phyloP scores from a whole-genome alignment of 208 protist genomes.

The Crithidia bombi region DNA sequence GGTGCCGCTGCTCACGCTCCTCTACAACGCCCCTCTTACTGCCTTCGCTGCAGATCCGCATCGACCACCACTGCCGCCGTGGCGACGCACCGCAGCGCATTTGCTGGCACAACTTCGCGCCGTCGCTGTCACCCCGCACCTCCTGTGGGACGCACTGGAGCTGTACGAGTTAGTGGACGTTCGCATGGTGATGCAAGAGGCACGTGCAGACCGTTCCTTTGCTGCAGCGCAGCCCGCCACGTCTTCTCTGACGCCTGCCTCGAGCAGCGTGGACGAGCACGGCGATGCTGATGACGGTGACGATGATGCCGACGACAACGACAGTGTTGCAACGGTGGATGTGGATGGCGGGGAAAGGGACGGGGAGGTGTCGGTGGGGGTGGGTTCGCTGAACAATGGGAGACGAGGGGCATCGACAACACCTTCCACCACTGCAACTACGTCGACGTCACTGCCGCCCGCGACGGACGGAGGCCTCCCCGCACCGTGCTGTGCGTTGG shows the following conservation, averaged over 20 bases:
- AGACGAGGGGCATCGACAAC: too few species aligned
- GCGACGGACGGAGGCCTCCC: background rate
- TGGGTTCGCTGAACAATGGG: too few species aligned
- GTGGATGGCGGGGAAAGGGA: background rate
- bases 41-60: constrained; percentile 9
- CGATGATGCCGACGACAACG: background rate
- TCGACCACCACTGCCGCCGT: constrained; percentile 16
- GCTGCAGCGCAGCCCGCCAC: background rate
- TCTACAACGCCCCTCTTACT: constrained; percentile 16
- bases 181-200: constrained; percentile 9
- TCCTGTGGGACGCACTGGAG: constrained; percentile 25
- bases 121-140: constrained; percentile 17
- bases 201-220: background rate
- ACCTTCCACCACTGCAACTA: background rate
- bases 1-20: constrained; percentile 10
- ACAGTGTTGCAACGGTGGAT: background rate
- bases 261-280: background rate
- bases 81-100: constrained; percentile 9
- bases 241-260: background rate
- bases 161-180: constrained; percentile 27
- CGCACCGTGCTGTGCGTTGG: constrained; percentile 15
- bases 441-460: background rate
- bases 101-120: constrained; percentile 23
- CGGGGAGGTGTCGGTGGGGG: background rate
- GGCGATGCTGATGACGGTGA: background rate